Evolutionary conservation across 1,139 yeast species (phyloP), one percentile per base, ranked within the genome.

Genomic region (Geotrichum phurueaensis): DNA sequence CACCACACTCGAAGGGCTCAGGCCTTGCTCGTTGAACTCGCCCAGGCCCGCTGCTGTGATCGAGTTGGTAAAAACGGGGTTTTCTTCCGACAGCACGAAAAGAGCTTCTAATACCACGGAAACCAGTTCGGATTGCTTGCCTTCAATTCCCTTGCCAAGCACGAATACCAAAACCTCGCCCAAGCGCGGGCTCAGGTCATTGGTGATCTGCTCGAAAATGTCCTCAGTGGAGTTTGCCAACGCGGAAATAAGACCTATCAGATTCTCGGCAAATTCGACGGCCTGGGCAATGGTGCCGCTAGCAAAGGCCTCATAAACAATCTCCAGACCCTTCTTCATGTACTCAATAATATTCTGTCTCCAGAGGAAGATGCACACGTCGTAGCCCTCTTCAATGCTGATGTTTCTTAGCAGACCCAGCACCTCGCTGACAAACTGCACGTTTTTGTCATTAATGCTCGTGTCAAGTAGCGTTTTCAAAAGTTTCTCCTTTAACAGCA

Each of bases 361-460:
- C 89, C 96, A 87, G 61, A 88, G 73, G 71, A 82, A 84, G 36
- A 83, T 81, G 48, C 91, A 84, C 33, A 89, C 81, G 65, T 89
- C 96, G 67, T 89, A 85, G n/a, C 97, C 98, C 74, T 90, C 96
- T 70, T 90, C 96, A 57, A 89, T 79, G 3, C 87, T 86, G 59
- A 92, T 70, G 70, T 89, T 90, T 70, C 97, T 81, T 65, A 94
- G 75, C 57, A 92, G 77, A 1, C 96, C 97, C 69, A 83, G 87
- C 0, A 92, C 80, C 67, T 88, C 96, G 25, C 88, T 87, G 18
- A 87, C 85, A 57, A 89, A 83, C 67, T 90, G 96, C 60, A 84
- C 85, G 67, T 85, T 84, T 27, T 80, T 71, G 69, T 90, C 96
- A 57, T 81, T 82, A 51, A 91, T 73, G 53, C 87, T 79, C 61